Evolutionary conservation across 805 yeast species (phyloP).

Genomic region (Yamadazyma phyllophila): DNA sequence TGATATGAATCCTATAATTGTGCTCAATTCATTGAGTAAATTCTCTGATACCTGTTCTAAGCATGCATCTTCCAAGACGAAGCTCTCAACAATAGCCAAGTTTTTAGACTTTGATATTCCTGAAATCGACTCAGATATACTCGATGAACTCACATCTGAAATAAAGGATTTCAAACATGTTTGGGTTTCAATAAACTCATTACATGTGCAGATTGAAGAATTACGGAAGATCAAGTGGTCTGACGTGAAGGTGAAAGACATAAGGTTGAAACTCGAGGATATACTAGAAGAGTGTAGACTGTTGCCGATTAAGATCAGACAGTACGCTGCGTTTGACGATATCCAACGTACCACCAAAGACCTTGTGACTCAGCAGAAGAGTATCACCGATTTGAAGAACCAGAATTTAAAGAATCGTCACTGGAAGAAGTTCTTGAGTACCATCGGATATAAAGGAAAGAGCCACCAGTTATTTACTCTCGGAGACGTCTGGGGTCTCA

Average conservation of each 20-base stretch:
- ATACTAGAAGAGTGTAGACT: conserved; percentile 44
- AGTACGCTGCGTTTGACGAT: conserved; percentile 65
- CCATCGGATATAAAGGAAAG: conserved; percentile 25
- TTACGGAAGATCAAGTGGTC: conserved; percentile 50
- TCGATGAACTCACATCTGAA: conserved; percentile 44
- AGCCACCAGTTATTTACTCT: conserved; percentile 36
- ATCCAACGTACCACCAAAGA: conserved; percentile 47
- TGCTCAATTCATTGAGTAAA: conserved; percentile 36
- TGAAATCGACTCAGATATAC: conserved; percentile 14
- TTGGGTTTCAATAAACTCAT: conserved; percentile 58
- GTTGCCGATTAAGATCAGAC: conserved; percentile 59
- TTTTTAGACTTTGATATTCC: conserved; percentile 7
- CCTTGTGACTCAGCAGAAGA: conserved; percentile 34
- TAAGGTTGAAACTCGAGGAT: conserved; percentile 51
- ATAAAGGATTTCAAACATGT: conserved; percentile 55
- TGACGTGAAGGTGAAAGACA: conserved; percentile 39
- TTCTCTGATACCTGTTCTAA: conserved; percentile 18
- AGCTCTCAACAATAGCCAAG: conserved; percentile 4
- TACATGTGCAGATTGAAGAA: conserved; percentile 47
- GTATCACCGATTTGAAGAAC: conserved; percentile 49
- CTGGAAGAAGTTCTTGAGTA: conserved; percentile 51
- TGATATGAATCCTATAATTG: conserved; percentile 39
- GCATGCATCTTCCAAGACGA: conserved; percentile 4
- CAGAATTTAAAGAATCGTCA: conserved; percentile 64
- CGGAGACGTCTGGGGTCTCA: conserved; percentile 61